Evolutionary conservation across 2,329 filamentous ascomycete species (phyloP).

Genomic region (Fusarium albosuccineum): DNA sequence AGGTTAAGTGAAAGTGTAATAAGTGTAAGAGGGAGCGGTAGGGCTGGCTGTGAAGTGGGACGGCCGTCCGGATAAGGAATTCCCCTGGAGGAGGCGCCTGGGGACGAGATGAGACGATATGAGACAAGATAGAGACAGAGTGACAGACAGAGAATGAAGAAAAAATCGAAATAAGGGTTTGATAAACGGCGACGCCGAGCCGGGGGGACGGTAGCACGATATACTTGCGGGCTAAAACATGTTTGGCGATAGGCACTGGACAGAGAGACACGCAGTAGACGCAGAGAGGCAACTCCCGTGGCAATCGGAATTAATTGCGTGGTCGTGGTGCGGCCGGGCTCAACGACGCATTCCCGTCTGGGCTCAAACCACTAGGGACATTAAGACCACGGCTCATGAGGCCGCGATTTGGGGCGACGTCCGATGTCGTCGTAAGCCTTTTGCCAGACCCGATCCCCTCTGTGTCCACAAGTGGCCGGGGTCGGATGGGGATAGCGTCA

Average conservation of each 20-base stretch:
- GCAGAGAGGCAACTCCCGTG: no score
- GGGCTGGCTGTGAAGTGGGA: slow-evolving; percentile 12
- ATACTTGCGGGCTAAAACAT: background rate
- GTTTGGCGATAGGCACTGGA: no score
- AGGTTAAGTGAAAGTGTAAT: slow-evolving; percentile 11
- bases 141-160: no score
- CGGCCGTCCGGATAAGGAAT: slow-evolving; percentile 10
- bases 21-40: slow-evolving; percentile 4
- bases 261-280: background rate
- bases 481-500: slow-evolving; percentile 13
- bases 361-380: slow-evolving; percentile 1
- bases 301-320: slow-evolving; percentile 8
- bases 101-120: background rate
- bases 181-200: background rate
- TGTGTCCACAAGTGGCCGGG: slow-evolving; percentile 19
- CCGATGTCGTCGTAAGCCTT: slow-evolving; percentile 38
- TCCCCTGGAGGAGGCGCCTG: background rate
- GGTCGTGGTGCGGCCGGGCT: background rate
- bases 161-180: background rate
- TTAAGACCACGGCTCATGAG: slow-evolving; percentile 8
- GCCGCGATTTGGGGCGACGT: slow-evolving; percentile 19
- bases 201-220: background rate
- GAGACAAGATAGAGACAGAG: background rate
- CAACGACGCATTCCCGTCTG: background rate
- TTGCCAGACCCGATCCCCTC: background rate